Base-by-base conservation (phyloP, 2,329 filamentous ascomycete genomes). In the Ceratocystis albifundus region DNA sequence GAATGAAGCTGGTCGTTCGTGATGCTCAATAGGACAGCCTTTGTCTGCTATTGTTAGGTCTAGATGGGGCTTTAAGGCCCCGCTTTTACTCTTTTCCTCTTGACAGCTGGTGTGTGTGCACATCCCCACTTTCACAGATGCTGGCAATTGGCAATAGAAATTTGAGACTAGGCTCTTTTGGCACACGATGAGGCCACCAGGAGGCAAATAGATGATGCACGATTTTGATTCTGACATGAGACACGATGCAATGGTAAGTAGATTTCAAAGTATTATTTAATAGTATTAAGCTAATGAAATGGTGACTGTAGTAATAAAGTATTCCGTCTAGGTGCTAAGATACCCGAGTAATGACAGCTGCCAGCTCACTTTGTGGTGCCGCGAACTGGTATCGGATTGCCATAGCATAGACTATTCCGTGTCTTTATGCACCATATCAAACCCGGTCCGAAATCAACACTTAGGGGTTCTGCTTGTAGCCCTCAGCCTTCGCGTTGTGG, bases 401-500 rank as follows among this genome's bases (percentile, higher is more conserved):
- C 8, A 53, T 20, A 12, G 25, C 48, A 53, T 17, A 12, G 8
- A 32, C 15, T 17, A 25, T 20, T 32, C n/a, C n/a, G 28, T 28
- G 53, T 28, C 17, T 32, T 59, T 15, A 32, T 30, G 32, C 28
- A 17, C 53, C 28, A 32, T 3, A 6, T 30, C 12, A 5, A 32
- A 1, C 8, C 32, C 10, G 7, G 2, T 36, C 32, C n/a, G 12
- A 36, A 44, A 7, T 7, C 8, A 12, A 10, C 22, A 17, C 61
- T 67, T 65, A 66, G 63, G 64, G 63, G 66, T 68, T 68, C 7
- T 76, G 66, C 75, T 78, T 78, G 74, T 78, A 75, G 65, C 72
- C 77, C 2, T 76, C 74, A 22, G 76, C 76, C 74, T 78, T 78
- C 71, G 70, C 70, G 53, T 78, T 72, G 72, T 79, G 77, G 64